Base-by-base conservation (phyloP, 2,329 filamentous ascomycete species). In the Penicillium corylophilum region DNA sequence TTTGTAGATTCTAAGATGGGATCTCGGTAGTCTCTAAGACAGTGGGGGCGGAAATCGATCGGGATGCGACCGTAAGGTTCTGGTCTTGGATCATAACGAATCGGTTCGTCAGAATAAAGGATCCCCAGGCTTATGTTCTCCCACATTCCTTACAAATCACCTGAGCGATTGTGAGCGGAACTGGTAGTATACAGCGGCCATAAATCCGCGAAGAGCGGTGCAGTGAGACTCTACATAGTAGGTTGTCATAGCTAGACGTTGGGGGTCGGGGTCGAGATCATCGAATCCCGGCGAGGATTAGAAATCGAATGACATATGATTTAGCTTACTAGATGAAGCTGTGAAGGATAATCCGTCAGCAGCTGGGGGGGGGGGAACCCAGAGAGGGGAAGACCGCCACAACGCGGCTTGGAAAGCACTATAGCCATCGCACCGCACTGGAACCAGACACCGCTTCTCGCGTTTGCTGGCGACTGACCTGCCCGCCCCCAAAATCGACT, bases 401-500 rank as follows among this genome's bases (percentile, higher is more conserved):
- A 13, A n/a, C 15, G 31, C n/a, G 31, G 31, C 31, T 16, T 35
- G n/a, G 31, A 33, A 33, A 9, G 31, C 31, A 16, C 4, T 31
- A 15, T 31, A 43, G n/a, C n/a, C n/a, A n/a, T n/a, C n/a, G n/a
- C n/a, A n/a, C n/a, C n/a, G n/a, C 31, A 18, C 23, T 28, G n/a
- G 15, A 29, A 13, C 12, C 24, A 29, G 57, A 61, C 57, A 62
- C 59, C 57, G 59, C 59, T 59, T 50, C 57, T 54, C 46, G 46
- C 45, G 51, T 58, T 51, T 50, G 50, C 41, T 48, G 39, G 39
- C 10, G 38, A 16, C 26, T 35, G 31, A 44, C 36, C 20, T 43
- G 46, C 51, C 23, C 18, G 20, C 13, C 45, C 36, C 20, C 18
- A 39, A n/a, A 3, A 10, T n/a, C 16, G n/a, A 28, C 6, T 41